Percentiles rank a stretch among this genome's conserved stretches.
phyloP scores from a whole-genome alignment of 495 filamentous ascomycete genomes.

The Bathelium albidoporum region DNA sequence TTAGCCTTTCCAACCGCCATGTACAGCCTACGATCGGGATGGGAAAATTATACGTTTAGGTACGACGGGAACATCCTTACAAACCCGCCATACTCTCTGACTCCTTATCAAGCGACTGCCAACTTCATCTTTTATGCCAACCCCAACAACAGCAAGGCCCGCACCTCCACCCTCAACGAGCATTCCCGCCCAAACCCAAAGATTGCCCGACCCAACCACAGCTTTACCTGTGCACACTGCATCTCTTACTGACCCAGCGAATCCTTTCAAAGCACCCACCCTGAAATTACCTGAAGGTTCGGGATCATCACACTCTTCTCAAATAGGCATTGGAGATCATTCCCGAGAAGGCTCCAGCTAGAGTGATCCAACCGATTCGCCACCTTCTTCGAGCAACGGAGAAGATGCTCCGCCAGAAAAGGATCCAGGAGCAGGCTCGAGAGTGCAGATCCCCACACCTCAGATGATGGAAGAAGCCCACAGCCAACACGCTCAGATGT shows the following conservation, averaged over 20 bases:
- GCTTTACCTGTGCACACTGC: background rate
- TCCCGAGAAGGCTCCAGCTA: too few species aligned
- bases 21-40: background rate
- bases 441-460: too few species aligned
- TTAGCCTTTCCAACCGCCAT: background rate
- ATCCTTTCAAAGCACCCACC: slow-evolving; percentile 6
- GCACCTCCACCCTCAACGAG: background rate
- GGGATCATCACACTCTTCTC: too few species aligned
- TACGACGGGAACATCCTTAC: background rate
- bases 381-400: too few species aligned
- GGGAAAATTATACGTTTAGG: background rate
- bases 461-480: too few species aligned
- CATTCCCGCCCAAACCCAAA: background rate
- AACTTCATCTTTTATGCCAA: background rate
- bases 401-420: too few species aligned
- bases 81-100: background rate
- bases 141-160: background rate
- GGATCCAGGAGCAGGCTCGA: too few species aligned
- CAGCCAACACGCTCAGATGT: too few species aligned
- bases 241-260: background rate
- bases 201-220: background rate
- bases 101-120: background rate
- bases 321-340: too few species aligned
- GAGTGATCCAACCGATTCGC: too few species aligned
- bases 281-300: too few species aligned